Evolutionary conservation across 148 eudicot genomes (phyloP).

Genomic region (Amaranthus cruentus): DNA sequence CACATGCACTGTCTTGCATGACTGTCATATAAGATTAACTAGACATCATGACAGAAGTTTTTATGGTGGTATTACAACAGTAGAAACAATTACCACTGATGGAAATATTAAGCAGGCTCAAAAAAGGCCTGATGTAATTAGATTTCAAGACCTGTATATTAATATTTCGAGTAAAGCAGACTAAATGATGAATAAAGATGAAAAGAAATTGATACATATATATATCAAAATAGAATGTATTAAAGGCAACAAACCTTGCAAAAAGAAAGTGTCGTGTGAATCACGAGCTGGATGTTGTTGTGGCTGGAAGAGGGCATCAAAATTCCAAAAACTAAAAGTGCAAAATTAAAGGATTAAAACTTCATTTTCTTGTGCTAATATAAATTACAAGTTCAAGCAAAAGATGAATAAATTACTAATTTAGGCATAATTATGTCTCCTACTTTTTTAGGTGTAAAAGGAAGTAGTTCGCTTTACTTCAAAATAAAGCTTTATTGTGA

Average conservation of each 20-base stretch:
- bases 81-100: not conserved
- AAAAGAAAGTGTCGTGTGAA: conserved; percentile 91
- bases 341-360: conserved; percentile 1
- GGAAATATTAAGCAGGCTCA: not conserved
- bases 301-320: conserved; percentile 92
- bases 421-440: not conserved
- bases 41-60: not conserved
- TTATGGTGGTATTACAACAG: not conserved
- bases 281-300: conserved; percentile 99
- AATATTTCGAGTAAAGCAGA: not conserved
- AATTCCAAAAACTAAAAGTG: conserved; percentile 74
- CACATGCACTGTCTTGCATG: not conserved
- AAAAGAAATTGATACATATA: not conserved
- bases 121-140: not conserved
- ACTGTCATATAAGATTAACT: not conserved
- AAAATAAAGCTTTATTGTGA: too few species aligned
- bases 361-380: not conserved
- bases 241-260: conserved; percentile 50
- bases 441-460: too few species aligned
- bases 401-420: not conserved
- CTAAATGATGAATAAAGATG: not conserved
- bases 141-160: not conserved
- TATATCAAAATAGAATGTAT: not conserved
- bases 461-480: too few species aligned
- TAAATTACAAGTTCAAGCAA: not conserved